These are phyloP conservation scores for Papilionanthe hybrid DNA, from an alignment of 116 monocot species.

Conservation along the genomic window DNA sequence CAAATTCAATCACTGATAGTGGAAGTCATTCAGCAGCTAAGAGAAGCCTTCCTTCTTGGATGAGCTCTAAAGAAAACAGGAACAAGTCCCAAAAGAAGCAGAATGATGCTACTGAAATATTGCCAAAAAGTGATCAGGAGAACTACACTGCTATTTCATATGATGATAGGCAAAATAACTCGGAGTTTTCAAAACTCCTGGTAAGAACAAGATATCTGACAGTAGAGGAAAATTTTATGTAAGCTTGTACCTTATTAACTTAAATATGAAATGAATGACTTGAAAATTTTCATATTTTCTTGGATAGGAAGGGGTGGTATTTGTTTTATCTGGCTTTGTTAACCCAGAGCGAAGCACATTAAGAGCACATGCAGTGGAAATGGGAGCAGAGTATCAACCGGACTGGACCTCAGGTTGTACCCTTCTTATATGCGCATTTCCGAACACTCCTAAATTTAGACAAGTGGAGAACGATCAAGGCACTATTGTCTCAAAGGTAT, in stretches of 20 bases:
- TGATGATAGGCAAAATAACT: constrained; percentile 8
- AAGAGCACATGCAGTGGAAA: constrained; percentile 66
- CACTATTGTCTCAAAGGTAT: constrained; percentile 91
- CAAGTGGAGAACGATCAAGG: constrained; percentile 81
- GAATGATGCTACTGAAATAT: constrained; percentile 11
- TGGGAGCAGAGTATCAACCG: constrained; percentile 76
- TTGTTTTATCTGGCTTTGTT: constrained; percentile 85
- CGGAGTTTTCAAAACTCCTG: constrained; percentile 62
- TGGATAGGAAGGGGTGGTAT: constrained; percentile 80
- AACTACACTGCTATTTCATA: neutral
- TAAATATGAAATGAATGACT: neutral
- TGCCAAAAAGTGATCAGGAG: constrained; percentile 9
- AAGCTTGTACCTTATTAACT: neutral
- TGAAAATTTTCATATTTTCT: neutral
- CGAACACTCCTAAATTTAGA: constrained; percentile 87
- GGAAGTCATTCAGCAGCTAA: constrained; percentile 16
- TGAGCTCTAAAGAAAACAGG: constrained; percentile 27
- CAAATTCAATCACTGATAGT: constrained; percentile 10
- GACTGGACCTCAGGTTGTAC: constrained; percentile 93
- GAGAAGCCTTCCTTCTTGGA: constrained; percentile 54
- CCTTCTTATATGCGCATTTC: constrained; percentile 87
- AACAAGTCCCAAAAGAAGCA: constrained; percentile 34
- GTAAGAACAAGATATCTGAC: constrained; percentile 23
- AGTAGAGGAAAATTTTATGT: neutral
- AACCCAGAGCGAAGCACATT: constrained; percentile 82